Percentiles rank a stretch among this genome's conserved stretches.
phyloP scores from a whole-genome alignment of 2,329 filamentous ascomycete genomes.

The Fusarium beomiforme region DNA sequence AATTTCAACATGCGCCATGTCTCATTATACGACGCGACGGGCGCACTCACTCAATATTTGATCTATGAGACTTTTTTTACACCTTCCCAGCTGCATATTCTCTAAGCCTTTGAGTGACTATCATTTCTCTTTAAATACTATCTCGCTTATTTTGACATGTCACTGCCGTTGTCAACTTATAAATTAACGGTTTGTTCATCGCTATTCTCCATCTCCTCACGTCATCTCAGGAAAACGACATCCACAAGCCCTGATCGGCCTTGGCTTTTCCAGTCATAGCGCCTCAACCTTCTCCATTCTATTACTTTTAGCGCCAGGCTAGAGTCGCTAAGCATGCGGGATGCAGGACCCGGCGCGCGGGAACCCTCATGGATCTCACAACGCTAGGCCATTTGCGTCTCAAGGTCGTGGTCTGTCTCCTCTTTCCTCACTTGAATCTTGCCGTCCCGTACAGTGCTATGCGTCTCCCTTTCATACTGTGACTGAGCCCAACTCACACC shows the following conservation, averaged over 20 bases:
- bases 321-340: slow-evolving; percentile 21
- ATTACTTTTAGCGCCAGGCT: slow-evolving; percentile 18
- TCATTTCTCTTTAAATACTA: background rate
- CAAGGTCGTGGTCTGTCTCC: slow-evolving; percentile 11
- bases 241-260: slow-evolving; percentile 20
- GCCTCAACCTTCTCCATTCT: background rate
- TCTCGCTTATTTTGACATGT: slow-evolving; percentile 1
- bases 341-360: slow-evolving; percentile 41
- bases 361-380: slow-evolving; percentile 23
- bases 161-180: background rate
- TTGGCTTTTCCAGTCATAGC: slow-evolving; percentile 4
- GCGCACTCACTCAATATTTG: background rate
- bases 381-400: slow-evolving; percentile 23
- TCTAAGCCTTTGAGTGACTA: background rate
- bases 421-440: slow-evolving; percentile 30
- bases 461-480: background rate
- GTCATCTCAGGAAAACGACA: slow-evolving; percentile 19
- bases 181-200: background rate
- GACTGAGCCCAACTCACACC: background rate
- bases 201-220: slow-evolving; percentile 15
- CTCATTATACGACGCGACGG: slow-evolving; percentile 13
- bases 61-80: background rate
- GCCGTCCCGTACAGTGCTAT: slow-evolving; percentile 4
- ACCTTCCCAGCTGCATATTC: background rate
- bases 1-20: slow-evolving; percentile 23